Percentiles rank a stretch among this genome's conserved stretches.
These are phyloP conservation scores for Basidioascus undulatus DNA, from an alignment of 768 basidiomycete genomes.

Conservation along the genomic window DNA sequence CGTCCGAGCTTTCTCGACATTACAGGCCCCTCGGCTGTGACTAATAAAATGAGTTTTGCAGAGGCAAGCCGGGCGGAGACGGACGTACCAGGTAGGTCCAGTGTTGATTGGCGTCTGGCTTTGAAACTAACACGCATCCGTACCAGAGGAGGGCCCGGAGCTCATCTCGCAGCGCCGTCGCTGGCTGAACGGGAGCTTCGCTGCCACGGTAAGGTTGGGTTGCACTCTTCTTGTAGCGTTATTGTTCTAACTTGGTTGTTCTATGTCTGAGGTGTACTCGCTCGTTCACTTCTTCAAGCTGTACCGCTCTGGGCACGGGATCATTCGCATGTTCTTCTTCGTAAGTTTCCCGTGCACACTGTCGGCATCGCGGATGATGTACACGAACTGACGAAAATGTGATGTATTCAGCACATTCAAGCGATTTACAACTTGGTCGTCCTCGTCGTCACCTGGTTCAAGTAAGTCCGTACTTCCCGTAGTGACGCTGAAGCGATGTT, in stretches of 20 bases:
- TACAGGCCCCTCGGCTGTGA: too few species aligned
- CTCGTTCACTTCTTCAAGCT: slow-evolving; percentile 79
- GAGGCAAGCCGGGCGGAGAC: slow-evolving; percentile 14
- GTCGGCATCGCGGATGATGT: too few species aligned
- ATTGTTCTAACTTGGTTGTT: too few species aligned
- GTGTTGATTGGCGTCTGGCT: not conserved
- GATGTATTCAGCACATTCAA: too few species aligned
- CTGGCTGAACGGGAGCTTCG: slow-evolving; percentile 92
- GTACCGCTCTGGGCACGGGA: slow-evolving; percentile 64
- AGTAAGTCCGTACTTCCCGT: too few species aligned
- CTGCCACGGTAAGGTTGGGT: too few species aligned
- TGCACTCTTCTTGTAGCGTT: too few species aligned
- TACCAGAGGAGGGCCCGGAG: not conserved
- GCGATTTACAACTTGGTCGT: slow-evolving; percentile 66
- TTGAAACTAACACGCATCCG: not conserved
- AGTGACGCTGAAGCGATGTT: too few species aligned
- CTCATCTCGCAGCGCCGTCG: slow-evolving; percentile 85
- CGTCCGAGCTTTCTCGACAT: slow-evolving; percentile 21
- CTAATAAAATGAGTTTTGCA: too few species aligned
- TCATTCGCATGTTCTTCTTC: slow-evolving; percentile 88
- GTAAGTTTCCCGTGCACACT: too few species aligned
- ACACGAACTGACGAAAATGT: too few species aligned
- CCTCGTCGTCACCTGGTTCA: slow-evolving; percentile 28
- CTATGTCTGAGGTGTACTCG: slow-evolving; percentile 35
- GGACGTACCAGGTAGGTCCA: slow-evolving; percentile 16